These are phyloP conservation scores for Geranium brycei DNA, from an alignment of 345 rosid species.

Conservation along the genomic window DNA sequence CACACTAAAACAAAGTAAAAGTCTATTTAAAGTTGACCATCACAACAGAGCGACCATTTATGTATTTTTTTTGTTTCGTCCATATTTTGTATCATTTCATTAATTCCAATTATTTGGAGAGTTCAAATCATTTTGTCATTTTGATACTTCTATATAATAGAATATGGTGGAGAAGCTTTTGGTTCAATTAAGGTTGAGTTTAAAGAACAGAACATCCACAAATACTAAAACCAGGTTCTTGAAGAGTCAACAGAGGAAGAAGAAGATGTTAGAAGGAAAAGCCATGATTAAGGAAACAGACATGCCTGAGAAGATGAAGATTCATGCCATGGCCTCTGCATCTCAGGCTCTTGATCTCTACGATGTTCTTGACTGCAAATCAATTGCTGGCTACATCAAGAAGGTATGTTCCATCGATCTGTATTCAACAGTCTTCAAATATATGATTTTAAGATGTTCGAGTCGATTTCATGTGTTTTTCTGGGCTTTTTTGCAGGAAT, in stretches of 20 bases:
- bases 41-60: too few relatives aligned
- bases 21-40: too few relatives aligned
- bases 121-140: too few relatives aligned
- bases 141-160: neutral
- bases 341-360: conserved; percentile 25
- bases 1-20: too few relatives aligned
- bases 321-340: conserved; percentile 26
- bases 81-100: too few relatives aligned
- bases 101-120: too few relatives aligned
- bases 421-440: neutral
- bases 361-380: conserved; percentile 23
- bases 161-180: neutral
- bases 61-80: too few relatives aligned
- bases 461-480: neutral
- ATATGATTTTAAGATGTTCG: neutral
- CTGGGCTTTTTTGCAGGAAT: conserved; percentile 17
- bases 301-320: conserved; percentile 28
- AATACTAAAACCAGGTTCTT: too few relatives aligned
- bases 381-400: conserved; percentile 20
- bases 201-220: too few relatives aligned
- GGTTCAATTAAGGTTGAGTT: too few relatives aligned
- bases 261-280: conserved; percentile 29
- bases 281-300: conserved; percentile 25
- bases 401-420: conserved; percentile 10
- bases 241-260: neutral